Evolutionary conservation across 2,329 filamentous ascomycete species (phyloP).

Genomic region (Septoria petroselini): DNA sequence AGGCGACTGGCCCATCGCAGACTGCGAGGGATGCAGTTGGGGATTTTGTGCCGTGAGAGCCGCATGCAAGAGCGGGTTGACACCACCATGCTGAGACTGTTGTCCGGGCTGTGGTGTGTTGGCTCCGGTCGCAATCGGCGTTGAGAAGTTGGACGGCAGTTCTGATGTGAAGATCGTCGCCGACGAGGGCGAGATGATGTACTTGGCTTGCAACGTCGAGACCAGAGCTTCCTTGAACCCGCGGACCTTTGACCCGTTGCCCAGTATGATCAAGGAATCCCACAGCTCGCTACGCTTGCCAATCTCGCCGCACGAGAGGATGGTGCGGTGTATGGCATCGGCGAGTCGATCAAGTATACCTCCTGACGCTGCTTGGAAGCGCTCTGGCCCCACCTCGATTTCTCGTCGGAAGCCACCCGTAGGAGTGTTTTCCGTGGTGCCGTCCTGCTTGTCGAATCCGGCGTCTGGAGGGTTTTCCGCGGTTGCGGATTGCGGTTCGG

Average conservation of each 20-base stretch:
- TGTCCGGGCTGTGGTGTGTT: conserved; percentile 72
- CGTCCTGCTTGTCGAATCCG: conserved; percentile 25
- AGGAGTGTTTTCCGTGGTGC: conserved; percentile 25
- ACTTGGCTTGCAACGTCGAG: conserved; percentile 72
- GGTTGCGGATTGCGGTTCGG: conserved; percentile 35
- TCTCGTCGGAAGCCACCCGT: conserved; percentile 51
- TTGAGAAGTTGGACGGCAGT: conserved; percentile 88
- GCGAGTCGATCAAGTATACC: conserved; percentile 79
- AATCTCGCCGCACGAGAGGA: conserved; percentile 78
- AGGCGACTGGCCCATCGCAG: conserved; percentile 30
- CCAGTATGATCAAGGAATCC: conserved; percentile 88
- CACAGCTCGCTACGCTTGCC: conserved; percentile 82
- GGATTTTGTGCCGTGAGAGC: conserved; percentile 70
- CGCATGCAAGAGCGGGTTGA: conserved; percentile 88
- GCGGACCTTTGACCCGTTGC: conserved; percentile 71
- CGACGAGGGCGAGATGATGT: conserved; percentile 85
- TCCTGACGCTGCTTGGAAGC: conserved; percentile 63
- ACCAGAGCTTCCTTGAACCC: conserved; percentile 88
- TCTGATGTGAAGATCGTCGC: conserved; percentile 97
- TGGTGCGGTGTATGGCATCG: conserved; percentile 75
- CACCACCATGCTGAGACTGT: conserved; percentile 49
- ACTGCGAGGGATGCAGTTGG: conserved; percentile 44
- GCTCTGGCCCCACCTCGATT: conserved; percentile 73
- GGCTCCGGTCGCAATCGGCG: conserved; percentile 82
- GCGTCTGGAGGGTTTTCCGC: conserved; percentile 39